phyloP scores from a whole-genome alignment of 176 grass and related monocot species.

The Paspalum vaginatum region DNA sequence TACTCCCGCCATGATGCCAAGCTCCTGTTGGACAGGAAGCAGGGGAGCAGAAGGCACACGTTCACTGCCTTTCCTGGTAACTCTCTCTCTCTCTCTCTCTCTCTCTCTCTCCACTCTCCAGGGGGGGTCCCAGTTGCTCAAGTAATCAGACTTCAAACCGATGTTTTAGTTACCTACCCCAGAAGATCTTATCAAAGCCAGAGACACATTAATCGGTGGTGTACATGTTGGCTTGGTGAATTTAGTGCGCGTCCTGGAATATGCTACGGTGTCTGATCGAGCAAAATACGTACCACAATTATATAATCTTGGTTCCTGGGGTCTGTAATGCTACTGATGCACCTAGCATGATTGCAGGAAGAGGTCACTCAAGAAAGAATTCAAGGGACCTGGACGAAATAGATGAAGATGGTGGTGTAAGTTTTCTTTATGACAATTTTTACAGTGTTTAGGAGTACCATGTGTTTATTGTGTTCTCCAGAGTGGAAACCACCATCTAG shows the following conservation, averaged over 20 bases:
- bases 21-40: slow-evolving; percentile 66
- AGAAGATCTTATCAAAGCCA: too few relatives aligned
- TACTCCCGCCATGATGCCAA: slow-evolving; percentile 63
- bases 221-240: too few relatives aligned
- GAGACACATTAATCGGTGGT: too few relatives aligned
- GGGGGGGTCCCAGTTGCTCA: not conserved
- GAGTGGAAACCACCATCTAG: not conserved
- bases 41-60: slow-evolving; percentile 51
- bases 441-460: not conserved
- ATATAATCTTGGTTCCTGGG: not conserved
- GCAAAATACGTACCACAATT: not conserved
- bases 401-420: slow-evolving; percentile 57
- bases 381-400: slow-evolving; percentile 50
- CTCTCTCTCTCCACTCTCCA: not conserved
- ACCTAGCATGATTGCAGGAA: slow-evolving; percentile 45
- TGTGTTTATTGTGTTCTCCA: not conserved
- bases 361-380: slow-evolving; percentile 55
- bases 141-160: not conserved
- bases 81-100: not conserved
- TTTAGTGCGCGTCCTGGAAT: too few relatives aligned
- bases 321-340: slow-evolving; percentile 13
- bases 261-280: too few relatives aligned
- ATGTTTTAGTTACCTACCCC: not conserved
- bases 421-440: slow-evolving; percentile 7
- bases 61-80: slow-evolving; percentile 38